Evolutionary conservation across 1,284 basidiomycete species (phyloP).

Genomic region (Pseudomicrostroma phylloplanum): DNA sequence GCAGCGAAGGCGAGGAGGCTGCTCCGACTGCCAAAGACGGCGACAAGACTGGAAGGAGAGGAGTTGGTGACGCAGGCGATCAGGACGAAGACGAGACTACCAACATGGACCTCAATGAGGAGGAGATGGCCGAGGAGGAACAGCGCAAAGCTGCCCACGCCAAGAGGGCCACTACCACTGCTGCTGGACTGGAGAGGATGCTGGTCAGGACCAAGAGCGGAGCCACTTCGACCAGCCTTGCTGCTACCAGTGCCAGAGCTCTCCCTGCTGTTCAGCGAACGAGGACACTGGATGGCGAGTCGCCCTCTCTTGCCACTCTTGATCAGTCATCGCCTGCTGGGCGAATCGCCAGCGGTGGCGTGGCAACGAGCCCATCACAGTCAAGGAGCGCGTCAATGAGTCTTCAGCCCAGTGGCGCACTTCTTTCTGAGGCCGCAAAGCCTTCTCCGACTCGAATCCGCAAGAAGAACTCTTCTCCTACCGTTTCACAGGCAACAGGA

Average conservation of each 20-base stretch:
- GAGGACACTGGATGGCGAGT: not conserved
- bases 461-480: no score
- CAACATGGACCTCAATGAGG: slow-evolving; percentile 21
- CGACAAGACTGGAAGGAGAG: not conserved
- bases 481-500: no score
- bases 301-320: no score
- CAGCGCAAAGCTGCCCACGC: slow-evolving; percentile 36
- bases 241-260: not conserved
- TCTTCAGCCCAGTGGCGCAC: not conserved
- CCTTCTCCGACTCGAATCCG: no score
- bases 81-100: slow-evolving; percentile 36
- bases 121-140: slow-evolving; percentile 40
- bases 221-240: not conserved
- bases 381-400: not conserved
- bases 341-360: not conserved
- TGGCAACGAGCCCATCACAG: not conserved
- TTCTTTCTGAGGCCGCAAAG: not conserved
- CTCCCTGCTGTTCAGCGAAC: not conserved
- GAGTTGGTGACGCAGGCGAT: slow-evolving; percentile 18
- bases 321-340: no score
- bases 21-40: slow-evolving; percentile 11
- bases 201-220: slow-evolving; percentile 1
- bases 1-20: not conserved
- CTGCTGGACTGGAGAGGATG: slow-evolving; percentile 44
- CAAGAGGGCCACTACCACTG: slow-evolving; percentile 44